Evolutionary conservation across 495 filamentous ascomycete species (phyloP).

Genomic region (Penicillium lagena): DNA sequence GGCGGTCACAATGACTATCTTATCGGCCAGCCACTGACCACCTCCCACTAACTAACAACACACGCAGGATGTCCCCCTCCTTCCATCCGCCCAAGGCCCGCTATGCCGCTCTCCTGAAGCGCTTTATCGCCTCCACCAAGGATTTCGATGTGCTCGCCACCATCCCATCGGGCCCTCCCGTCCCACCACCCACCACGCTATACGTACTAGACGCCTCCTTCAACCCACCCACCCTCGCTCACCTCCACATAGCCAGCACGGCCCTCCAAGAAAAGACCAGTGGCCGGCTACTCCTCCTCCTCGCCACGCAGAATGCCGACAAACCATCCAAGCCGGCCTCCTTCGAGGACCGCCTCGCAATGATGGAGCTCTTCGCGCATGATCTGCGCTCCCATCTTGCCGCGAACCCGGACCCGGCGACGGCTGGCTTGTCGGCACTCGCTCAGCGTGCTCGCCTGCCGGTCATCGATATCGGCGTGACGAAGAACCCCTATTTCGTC

Average conservation of each 20-base stretch:
- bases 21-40: not conserved
- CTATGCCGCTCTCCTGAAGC: constrained; percentile 43
- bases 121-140: constrained; percentile 49
- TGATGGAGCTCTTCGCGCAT: constrained; percentile 79
- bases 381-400: constrained; percentile 44
- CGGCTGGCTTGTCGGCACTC: not conserved
- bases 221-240: constrained; percentile 86
- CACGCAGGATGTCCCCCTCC: constrained; percentile 25
- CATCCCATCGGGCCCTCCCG: constrained; percentile 21
- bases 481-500: constrained; percentile 75
- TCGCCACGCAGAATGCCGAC: constrained; percentile 89
- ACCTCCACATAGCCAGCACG: constrained; percentile 66
- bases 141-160: constrained; percentile 57
- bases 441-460: constrained; percentile 17
- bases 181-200: constrained; percentile 41
- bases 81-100: constrained; percentile 27
- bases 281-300: constrained; percentile 65
- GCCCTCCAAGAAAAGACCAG: constrained; percentile 42
- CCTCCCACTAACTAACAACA: not conserved
- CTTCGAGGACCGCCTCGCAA: constrained; percentile 74
- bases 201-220: constrained; percentile 92
- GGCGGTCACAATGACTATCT: not conserved
- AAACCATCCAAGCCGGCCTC: constrained; percentile 78
- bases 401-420: not conserved
- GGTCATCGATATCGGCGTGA: constrained; percentile 71